Evolutionary conservation across 371 early-diverging fungal genomes (phyloP), one percentile per base, ranked within the genome.

Genomic region (Haplosporangium sp.): DNA sequence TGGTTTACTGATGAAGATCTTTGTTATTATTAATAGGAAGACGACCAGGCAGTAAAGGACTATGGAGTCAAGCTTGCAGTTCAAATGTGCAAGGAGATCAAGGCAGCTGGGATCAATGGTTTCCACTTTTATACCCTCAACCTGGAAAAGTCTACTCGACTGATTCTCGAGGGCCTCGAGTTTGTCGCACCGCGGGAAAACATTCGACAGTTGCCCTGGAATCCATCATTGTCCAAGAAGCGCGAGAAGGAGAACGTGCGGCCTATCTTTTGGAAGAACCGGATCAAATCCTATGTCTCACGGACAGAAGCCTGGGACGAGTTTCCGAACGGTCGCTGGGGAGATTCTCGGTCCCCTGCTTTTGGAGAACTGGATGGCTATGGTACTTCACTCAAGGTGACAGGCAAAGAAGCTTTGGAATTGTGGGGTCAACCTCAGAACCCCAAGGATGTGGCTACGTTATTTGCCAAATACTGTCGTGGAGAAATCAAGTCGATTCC

Each of bases 321-420:
- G 73, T 99, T 95, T 79, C 98, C 98, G 21, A 99, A 99, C 81
- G 99, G 99, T 45, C 92, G 99, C 55, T 99, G 98, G 99, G 98
- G 98, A 45, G 97, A 98, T 74, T 90, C 97, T 20, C 88, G 97
- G 14, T 98, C 98, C 8, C 92, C 94, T 41, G 96, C 98, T 11
- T 98, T 91, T 85, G 98, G 99, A 64, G 97, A 98, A 63, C 83
- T 98, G 68, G 97, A 95, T 73, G 94, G 96, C 42, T 95, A 93
- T 83, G 94, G 95, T 60, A 88, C 94, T 45, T 88, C 93, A 37
- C 86, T 96, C 58, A 94, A 95, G 65, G 86, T 92, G 55, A 74
- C 91, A 1, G 79, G 80, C 47, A 64, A 86, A 21, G 88, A 93
- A 55, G 88, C 89, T 46, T 74, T 92, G 20, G 81, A 76, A 18